Evolutionary conservation across 495 filamentous ascomycete species (phyloP).

Genomic region (Penicillium samsonianum): DNA sequence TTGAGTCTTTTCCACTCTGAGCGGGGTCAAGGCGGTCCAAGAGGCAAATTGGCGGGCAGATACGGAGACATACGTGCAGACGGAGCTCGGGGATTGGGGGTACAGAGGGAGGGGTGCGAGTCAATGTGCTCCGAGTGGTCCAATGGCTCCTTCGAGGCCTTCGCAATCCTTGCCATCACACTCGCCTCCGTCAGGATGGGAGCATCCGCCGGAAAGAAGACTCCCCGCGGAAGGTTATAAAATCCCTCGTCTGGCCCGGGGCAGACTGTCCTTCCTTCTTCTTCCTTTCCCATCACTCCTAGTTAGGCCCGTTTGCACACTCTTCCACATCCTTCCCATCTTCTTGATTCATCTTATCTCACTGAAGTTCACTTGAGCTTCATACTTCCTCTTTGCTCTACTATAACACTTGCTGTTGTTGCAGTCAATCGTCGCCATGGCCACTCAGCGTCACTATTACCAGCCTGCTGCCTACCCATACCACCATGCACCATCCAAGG

Average conservation of each 20-base stretch:
- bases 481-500: conserved; percentile 67
- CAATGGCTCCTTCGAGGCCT: conserved; percentile 40
- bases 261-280: conserved; percentile 42
- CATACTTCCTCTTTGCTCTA: conserved; percentile 7
- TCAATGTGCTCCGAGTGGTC: conserved; percentile 50
- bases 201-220: conserved; percentile 46
- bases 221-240: conserved; percentile 63
- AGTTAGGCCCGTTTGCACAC: conserved; percentile 41
- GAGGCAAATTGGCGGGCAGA: conserved; percentile 48
- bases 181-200: conserved; percentile 24
- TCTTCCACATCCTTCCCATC: conserved; percentile 19
- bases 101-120: conserved; percentile 46
- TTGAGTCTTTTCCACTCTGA: conserved; percentile 44
- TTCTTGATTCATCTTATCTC: conserved; percentile 22
- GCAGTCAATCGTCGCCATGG: conserved; percentile 43
- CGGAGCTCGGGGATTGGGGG: conserved; percentile 42
- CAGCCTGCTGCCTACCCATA: conserved; percentile 58
- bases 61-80: conserved; percentile 36
- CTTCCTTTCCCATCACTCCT: conserved; percentile 57
- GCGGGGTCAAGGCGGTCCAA: conserved; percentile 51
- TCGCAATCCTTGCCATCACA: conserved; percentile 30
- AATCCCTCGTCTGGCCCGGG: conserved; percentile 53
- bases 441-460: conserved; percentile 55
- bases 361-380: conserved; percentile 11
- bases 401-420: conserved; percentile 6